Evolutionary conservation across 805 yeast species (phyloP), one percentile per base, ranked within the genome.

Genomic region (Wickerhamiella bombiphila): DNA sequence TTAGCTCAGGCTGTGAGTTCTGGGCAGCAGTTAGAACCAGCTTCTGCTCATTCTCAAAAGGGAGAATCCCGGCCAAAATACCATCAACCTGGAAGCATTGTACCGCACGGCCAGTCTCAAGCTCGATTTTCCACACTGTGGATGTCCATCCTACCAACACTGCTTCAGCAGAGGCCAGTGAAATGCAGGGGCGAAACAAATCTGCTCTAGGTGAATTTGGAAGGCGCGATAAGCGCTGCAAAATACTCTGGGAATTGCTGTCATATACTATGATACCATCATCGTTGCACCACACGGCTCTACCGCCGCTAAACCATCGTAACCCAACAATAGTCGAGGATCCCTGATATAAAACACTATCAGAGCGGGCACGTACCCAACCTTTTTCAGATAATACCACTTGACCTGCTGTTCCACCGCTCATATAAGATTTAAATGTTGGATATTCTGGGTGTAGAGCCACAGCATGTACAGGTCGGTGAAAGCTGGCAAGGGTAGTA

Each of bases 341-440:
- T 6, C 45, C 34, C 32, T 46, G 48, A 18, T 74, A 78, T 4
- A 91, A 41, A 0, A 68, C 58, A 0, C 72, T 64, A 49, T 91
- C 97, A 2, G 66, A 64, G 40, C 94, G 66, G 42, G 76, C 74
- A 1, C 93, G 93, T 5, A 91, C 61, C 98, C 98, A 88, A 49
- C 80, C 80, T 45, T 76, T 67, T 28, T 77, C 76, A 1, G 93
- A 78, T 34, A 74, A 59, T 0, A 80, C 59, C 0, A 91, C 76
- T 34, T 80, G 74, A 0, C 96, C 96, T 5, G 85, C 76, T 60
- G 77, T 83, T 0, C 96, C 96, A 2, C 97, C 96, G 22, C 86
- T 76, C 0, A 83, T 65, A 48, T 85, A 88, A 7, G 77, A 66
- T 39, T 72, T 70, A 0, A 75, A 66, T 7, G 64, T 65, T 29